These are phyloP conservation scores for Gossypium sturtianum DNA, from an alignment of 345 rosid species.

Conservation along the genomic window DNA sequence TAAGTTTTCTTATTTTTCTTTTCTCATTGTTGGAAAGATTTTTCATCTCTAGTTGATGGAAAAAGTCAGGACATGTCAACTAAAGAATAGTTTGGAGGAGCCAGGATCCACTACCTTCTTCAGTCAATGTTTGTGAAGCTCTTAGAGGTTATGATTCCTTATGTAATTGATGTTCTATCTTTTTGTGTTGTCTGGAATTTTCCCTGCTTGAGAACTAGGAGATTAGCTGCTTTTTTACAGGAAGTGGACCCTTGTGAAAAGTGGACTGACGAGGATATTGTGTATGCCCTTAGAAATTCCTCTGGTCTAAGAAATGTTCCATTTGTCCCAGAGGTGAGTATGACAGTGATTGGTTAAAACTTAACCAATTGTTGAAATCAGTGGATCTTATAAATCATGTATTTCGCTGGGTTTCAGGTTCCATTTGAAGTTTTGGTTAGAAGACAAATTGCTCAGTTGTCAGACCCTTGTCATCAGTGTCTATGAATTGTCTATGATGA, in stretches of 20 bases:
- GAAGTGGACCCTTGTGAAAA: slow-evolving; percentile 65
- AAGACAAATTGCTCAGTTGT: slow-evolving; percentile 54
- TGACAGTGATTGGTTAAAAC: slow-evolving; percentile 1
- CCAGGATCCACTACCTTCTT: slow-evolving; percentile 59
- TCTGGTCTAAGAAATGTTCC: slow-evolving; percentile 54
- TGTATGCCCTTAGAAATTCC: slow-evolving; percentile 57
- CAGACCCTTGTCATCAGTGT: slow-evolving; percentile 69
- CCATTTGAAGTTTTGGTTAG: slow-evolving; percentile 68
- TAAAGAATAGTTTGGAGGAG: slow-evolving; percentile 60
- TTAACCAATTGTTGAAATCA: neutral
- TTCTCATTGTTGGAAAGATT: slow-evolving; percentile 28
- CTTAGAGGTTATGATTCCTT: slow-evolving; percentile 43
- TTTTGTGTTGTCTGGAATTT: neutral
- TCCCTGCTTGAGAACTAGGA: neutral
- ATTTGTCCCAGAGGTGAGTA: slow-evolving; percentile 61
- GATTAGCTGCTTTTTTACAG: slow-evolving; percentile 21
- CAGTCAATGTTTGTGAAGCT: slow-evolving; percentile 63
- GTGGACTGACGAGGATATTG: slow-evolving; percentile 58
- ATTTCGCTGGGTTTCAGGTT: slow-evolving; percentile 31
- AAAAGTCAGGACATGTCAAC: slow-evolving; percentile 56
- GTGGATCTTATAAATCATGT: slow-evolving; percentile 4
- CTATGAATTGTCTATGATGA: slow-evolving; percentile 58
- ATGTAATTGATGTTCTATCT: neutral
- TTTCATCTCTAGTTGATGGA: slow-evolving; percentile 58
- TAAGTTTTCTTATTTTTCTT: neutral